phyloP scores from a whole-genome alignment of 2,329 filamentous ascomycete genomes.

The Teratosphaeria pseudoeucalypti region DNA sequence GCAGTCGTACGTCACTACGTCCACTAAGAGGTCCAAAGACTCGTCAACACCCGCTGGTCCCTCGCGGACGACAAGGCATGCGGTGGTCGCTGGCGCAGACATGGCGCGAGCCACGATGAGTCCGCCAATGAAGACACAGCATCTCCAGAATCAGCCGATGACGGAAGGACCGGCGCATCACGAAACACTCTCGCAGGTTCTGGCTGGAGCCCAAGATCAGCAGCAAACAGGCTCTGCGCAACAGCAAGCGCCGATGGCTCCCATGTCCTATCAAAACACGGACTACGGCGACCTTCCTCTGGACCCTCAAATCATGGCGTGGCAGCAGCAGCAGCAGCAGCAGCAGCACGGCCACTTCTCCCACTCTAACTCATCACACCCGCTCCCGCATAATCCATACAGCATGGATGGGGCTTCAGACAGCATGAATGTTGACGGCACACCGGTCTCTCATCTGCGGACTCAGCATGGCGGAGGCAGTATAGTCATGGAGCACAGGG shows the following conservation, averaged over 20 bases:
- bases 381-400: neutral
- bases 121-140: neutral
- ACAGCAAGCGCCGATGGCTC: slow-evolving; percentile 23
- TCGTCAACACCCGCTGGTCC: neutral
- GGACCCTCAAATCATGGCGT: slow-evolving; percentile 49
- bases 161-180: neutral
- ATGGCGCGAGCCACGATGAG: neutral
- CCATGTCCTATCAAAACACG: slow-evolving; percentile 23
- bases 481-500: slow-evolving; percentile 2
- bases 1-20: neutral
- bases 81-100: slow-evolving; percentile 3
- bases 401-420: neutral
- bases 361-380: neutral
- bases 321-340: slow-evolving; percentile 7
- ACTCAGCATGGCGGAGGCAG: neutral
- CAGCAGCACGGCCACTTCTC: slow-evolving; percentile 1
- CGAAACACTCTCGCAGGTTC: slow-evolving; percentile 1
- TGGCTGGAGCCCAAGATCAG: slow-evolving; percentile 1
- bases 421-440: neutral
- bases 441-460: neutral
- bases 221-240: slow-evolving; percentile 8
- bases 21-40: neutral
- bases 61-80: neutral
- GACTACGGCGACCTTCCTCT: slow-evolving; percentile 46
- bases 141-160: neutral